Conservation (phyloP, 805 yeast genomes). For the Saccharomycodes ludwigii region DNA sequence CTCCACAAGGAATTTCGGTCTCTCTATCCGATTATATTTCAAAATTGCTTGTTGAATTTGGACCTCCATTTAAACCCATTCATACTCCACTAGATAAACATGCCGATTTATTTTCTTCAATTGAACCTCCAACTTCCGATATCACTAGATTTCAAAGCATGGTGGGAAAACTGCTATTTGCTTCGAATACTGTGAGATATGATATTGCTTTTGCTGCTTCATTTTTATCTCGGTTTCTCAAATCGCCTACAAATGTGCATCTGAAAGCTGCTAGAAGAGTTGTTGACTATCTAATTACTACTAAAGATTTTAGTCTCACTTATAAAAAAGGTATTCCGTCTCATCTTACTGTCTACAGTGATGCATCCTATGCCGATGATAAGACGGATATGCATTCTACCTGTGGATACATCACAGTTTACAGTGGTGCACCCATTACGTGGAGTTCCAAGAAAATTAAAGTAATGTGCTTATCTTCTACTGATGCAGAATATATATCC, state of each 20-base stretch:
- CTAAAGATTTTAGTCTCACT: too few species aligned
- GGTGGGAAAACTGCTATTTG: too few species aligned
- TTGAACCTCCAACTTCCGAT: background rate
- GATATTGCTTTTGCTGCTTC: too few species aligned
- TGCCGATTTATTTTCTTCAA: background rate
- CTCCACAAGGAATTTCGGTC: background rate
- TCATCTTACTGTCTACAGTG: conserved; percentile 1
- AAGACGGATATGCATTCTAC: conserved; percentile 8
- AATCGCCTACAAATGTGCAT: too few species aligned
- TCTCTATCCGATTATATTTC: conserved; percentile 3
- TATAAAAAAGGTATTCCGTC: conserved; percentile 2
- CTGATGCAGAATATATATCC: conserved; percentile 7
- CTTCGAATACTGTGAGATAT: too few species aligned
- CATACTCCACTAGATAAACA: background rate
- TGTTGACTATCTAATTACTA: too few species aligned
- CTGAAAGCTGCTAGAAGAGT: too few species aligned
- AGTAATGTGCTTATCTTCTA: conserved; percentile 7
- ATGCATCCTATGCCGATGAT: conserved; percentile 7
- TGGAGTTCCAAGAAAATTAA: conserved; percentile 10
- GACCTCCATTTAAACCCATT: background rate
- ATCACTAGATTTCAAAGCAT: too few species aligned
- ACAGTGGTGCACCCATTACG: conserved; percentile 7
- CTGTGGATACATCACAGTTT: conserved; percentile 6
- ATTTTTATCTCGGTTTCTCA: too few species aligned
- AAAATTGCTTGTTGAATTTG: background rate